Evolutionary conservation across 257 asterid species (phyloP).

Genomic region (Nicotiana sylvestris): DNA sequence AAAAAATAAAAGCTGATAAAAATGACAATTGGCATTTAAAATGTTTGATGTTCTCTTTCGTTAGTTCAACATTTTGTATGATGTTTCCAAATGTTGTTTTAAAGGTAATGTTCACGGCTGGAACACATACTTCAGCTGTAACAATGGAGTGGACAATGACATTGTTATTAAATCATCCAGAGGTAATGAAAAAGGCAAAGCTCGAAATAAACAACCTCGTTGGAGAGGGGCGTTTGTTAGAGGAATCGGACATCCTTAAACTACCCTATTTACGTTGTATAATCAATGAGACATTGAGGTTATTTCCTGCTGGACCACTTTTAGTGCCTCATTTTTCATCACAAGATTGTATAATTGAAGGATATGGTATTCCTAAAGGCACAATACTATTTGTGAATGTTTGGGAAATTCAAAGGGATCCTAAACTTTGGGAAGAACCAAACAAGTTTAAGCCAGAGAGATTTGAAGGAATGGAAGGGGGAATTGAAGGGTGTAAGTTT

Average conservation of each 20-base stretch:
- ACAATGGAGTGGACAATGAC: slow-evolving; percentile 50
- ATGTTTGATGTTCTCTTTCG: not conserved
- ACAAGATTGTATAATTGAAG: slow-evolving; percentile 20
- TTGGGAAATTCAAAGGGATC: slow-evolving; percentile 34
- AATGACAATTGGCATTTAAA: too few relatives aligned
- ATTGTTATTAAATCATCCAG: slow-evolving; percentile 32
- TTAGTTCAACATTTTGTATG: not conserved
- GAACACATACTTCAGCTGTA: slow-evolving; percentile 33
- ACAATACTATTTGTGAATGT: slow-evolving; percentile 34
- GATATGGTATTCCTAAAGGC: slow-evolving; percentile 11
- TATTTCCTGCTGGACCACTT: slow-evolving; percentile 33
- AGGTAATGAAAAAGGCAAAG: slow-evolving; percentile 14
- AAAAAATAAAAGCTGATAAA: too few relatives aligned
- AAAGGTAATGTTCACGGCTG: slow-evolving; percentile 38
- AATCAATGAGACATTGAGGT: slow-evolving; percentile 32
- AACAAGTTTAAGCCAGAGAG: slow-evolving; percentile 30
- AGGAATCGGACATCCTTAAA: slow-evolving; percentile 29
- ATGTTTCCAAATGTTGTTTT: not conserved
- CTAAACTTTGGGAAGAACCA: slow-evolving; percentile 21
- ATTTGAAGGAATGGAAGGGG: slow-evolving; percentile 13
- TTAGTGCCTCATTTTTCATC: slow-evolving; percentile 32
- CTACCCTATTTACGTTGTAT: slow-evolving; percentile 28
- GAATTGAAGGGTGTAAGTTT: not conserved
- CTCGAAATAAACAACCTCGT: slow-evolving; percentile 21
- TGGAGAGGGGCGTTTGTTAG: slow-evolving; percentile 21